Evolutionary conservation across 2,329 filamentous ascomycete species (phyloP), one percentile per base, ranked within the genome.

Genomic region (Botrytis elliptica): DNA sequence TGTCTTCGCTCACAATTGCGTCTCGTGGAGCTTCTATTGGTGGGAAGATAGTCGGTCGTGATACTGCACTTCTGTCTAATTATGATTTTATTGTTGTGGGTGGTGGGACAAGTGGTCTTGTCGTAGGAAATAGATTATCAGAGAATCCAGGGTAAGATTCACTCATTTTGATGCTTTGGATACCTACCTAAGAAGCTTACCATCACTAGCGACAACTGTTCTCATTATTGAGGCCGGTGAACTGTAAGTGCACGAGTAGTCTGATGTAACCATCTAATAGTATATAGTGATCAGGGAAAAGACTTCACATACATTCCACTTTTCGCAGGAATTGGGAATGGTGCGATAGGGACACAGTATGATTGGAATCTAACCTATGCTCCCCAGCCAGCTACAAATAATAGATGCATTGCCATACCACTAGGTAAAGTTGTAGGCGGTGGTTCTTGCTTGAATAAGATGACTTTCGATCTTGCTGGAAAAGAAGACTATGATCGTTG

Each of bases 291-390:
- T 36, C 65, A 73, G 42, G 71, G 66, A 33, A 65, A 73, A 60
- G 65, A 70, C 14, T 70, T 44, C n/a, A 73, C 70, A 59, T 70
- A 70, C 40, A 38, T 73, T 25, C 55, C 71, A 10, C 65, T 73
- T 40, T 25, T 63, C 6, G 55, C 57, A 25, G 29, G 29, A 12
- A 62, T 70, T 8, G 33, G 42, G 12, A 22, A 46, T 38, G 71
- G 71, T 16, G 65, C 67, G 2, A 22, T 57, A n/a, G 82, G 81
- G 12, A 81, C 82, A 1, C 78, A 82, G 59, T 85, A 83, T 74
- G 83, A 84, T 73, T 85, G 83, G 84, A 82, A 83, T 22, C 81
- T 84, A 44, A 77, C 68, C 5, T 83, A 83, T 1, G 75, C 78
- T 1, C 80, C 82, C 12, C 82, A 84, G 77, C 79, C 82, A 18